Conservation (phyloP, 108 stramenopile genomes). For the Conticribra guillardii region DNA sequence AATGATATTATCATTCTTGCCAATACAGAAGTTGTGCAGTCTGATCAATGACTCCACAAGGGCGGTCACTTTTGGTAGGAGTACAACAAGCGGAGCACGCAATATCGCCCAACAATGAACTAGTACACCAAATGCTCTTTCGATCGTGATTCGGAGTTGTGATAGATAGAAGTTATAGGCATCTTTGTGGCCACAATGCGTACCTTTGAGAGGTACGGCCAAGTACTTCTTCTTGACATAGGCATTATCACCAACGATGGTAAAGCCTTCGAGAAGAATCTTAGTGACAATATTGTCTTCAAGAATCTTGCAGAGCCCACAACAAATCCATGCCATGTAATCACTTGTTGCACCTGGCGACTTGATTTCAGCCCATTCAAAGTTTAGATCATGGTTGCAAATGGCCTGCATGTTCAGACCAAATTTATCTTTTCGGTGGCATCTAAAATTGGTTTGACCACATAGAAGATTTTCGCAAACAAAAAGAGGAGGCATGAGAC, state of each 20-base stretch:
- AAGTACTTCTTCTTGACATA: not conserved
- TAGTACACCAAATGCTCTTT: slow-evolving; percentile 15
- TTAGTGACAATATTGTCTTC: not conserved
- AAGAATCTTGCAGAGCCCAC: not conserved
- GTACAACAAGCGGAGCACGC: slow-evolving; percentile 1
- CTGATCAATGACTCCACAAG: slow-evolving; percentile 7
- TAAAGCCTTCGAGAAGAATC: too few relatives aligned
- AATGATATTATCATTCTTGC: too few relatives aligned
- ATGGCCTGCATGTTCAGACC: too few relatives aligned
- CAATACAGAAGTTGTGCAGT: slow-evolving; percentile 19
- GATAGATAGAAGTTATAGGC: slow-evolving; percentile 25
- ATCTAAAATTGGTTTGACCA: not conserved
- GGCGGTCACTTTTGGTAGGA: slow-evolving; percentile 1
- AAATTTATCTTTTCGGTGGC: too few relatives aligned
- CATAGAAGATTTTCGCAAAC: not conserved
- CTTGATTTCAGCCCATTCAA: slow-evolving; percentile 6
- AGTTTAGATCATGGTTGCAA: slow-evolving; percentile 2
- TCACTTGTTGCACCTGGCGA: slow-evolving; percentile 8
- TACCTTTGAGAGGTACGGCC: too few relatives aligned
- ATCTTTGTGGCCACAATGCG: slow-evolving; percentile 3
- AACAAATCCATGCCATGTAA: slow-evolving; percentile 15
- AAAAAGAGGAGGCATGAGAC: not conserved
- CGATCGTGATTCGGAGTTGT: slow-evolving; percentile 20
- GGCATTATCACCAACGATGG: slow-evolving; percentile 12
- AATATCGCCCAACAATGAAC: slow-evolving; percentile 19